These are phyloP conservation scores for Pythium phragmiticola DNA, from an alignment of 352 stramenopile genomes.

Conservation along the genomic window DNA sequence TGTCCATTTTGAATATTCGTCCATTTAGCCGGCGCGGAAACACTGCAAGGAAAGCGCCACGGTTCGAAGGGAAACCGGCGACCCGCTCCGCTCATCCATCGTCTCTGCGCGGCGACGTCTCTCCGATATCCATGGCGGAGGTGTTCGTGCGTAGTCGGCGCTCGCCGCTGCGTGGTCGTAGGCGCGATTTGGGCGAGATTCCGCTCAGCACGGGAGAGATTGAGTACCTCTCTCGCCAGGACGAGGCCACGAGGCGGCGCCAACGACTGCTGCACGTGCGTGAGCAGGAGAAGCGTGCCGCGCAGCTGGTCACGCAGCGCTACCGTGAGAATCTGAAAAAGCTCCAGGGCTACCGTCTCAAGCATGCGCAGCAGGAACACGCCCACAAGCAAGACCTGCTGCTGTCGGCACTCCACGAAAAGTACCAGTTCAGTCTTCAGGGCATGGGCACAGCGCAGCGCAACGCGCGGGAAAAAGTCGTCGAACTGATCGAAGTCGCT, in stretches of 20 bases:
- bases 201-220: slow-evolving; percentile 65
- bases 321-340: slow-evolving; percentile 65
- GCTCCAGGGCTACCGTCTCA: slow-evolving; percentile 42
- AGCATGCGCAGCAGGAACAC: slow-evolving; percentile 29
- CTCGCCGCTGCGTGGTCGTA: slow-evolving; percentile 1
- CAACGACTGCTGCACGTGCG: slow-evolving; percentile 57
- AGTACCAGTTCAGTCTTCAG: slow-evolving; percentile 61
- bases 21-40: not conserved
- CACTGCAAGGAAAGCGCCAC: not conserved
- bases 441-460: slow-evolving; percentile 61
- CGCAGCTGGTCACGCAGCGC: slow-evolving; percentile 66
- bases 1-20: not conserved
- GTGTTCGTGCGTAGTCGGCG: slow-evolving; percentile 26
- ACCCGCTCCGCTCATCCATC: not conserved
- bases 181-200: slow-evolving; percentile 37
- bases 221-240: slow-evolving; percentile 50
- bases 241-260: slow-evolving; percentile 51
- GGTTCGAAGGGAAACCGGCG: not conserved
- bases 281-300: slow-evolving; percentile 52
- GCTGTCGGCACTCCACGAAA: slow-evolving; percentile 45
- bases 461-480: slow-evolving; percentile 52
- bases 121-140: slow-evolving; percentile 14
- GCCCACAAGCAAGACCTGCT: slow-evolving; percentile 35
- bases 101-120: not conserved
- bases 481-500: slow-evolving; percentile 50